Evolutionary conservation across 1,139 yeast genomes (phyloP).

Genomic region (Insectozyma bohioensis): DNA sequence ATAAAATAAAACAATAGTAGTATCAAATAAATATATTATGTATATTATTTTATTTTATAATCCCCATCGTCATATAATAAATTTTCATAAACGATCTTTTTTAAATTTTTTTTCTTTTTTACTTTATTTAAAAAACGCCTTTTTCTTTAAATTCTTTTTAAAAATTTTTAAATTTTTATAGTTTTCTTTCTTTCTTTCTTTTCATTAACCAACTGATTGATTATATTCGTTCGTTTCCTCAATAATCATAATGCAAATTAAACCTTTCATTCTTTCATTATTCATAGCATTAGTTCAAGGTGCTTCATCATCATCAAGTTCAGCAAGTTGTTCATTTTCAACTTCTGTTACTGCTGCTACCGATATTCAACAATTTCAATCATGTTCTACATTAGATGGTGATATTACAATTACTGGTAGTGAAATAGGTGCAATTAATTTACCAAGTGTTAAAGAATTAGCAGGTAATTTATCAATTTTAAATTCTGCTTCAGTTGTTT

Average conservation of each 20-base stretch:
- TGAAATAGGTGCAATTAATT: constrained; percentile 33
- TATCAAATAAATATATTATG: too few species aligned
- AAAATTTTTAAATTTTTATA: too few species aligned
- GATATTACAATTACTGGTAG: constrained; percentile 41
- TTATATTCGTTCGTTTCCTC: too few species aligned
- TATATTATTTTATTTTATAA: too few species aligned
- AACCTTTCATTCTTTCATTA: constrained; percentile 14
- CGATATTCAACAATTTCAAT: constrained; percentile 32
- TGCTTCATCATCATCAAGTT: constrained; percentile 12
- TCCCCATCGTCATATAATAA: too few species aligned
- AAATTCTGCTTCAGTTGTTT: constrained; percentile 43
- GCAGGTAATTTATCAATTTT: constrained; percentile 34
- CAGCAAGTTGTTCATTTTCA: constrained; percentile 36
- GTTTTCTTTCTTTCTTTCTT: too few species aligned
- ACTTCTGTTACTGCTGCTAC: constrained; percentile 42
- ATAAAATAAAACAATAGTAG: too few species aligned
- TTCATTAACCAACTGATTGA: too few species aligned
- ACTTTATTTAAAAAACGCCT: too few species aligned
- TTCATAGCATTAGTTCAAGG: constrained; percentile 11
- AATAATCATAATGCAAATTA: constrained; percentile 18
- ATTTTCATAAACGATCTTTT: too few species aligned
- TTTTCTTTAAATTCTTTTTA: too few species aligned
- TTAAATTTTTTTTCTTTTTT: too few species aligned
- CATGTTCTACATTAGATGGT: constrained; percentile 46
- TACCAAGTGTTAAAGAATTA: constrained; percentile 34